Conservation (phyloP, 1,284 basidiomycete genomes). For the Trichosporon sp. region DNA sequence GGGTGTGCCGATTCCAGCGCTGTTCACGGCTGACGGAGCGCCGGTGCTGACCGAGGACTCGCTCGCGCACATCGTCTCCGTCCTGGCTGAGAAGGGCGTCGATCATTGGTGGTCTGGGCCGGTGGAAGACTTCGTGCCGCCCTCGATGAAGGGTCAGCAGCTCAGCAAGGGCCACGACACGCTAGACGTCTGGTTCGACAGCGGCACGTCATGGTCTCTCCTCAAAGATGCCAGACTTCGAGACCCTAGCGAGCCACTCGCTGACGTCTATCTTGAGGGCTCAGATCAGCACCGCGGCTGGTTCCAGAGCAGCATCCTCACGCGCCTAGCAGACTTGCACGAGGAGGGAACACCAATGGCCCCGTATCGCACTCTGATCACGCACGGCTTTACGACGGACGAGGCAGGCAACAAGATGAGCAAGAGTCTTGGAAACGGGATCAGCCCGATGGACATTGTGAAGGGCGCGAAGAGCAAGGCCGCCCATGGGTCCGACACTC, state of each 20-base stretch:
- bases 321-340: slow-evolving; percentile 54
- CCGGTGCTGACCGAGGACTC: slow-evolving; percentile 64
- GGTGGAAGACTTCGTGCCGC: slow-evolving; percentile 73
- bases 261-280: slow-evolving; percentile 91
- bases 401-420: slow-evolving; percentile 94
- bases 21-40: slow-evolving; percentile 66
- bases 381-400: slow-evolving; percentile 96
- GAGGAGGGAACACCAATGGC: slow-evolving; percentile 22
- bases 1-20: slow-evolving; percentile 94
- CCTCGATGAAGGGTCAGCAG: slow-evolving; percentile 50
- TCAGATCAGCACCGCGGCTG: slow-evolving; percentile 98
- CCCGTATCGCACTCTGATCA: slow-evolving; percentile 79
- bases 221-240: slow-evolving; percentile 47
- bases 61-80: slow-evolving; percentile 68
- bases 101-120: slow-evolving; percentile 89
- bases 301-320: slow-evolving; percentile 95
- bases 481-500: slow-evolving; percentile 76
- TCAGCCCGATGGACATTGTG: slow-evolving; percentile 77
- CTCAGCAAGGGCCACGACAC: slow-evolving; percentile 84
- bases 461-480: slow-evolving; percentile 71
- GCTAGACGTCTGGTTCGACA: slow-evolving; percentile 99
- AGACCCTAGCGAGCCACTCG: slow-evolving; percentile 50
- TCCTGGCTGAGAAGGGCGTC: slow-evolving; percentile 68
- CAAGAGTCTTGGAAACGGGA: slow-evolving; percentile 89
- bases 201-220: slow-evolving; percentile 89